Conservation (phyloP, 208 protist species). For the Wallacemonas collosoma region DNA sequence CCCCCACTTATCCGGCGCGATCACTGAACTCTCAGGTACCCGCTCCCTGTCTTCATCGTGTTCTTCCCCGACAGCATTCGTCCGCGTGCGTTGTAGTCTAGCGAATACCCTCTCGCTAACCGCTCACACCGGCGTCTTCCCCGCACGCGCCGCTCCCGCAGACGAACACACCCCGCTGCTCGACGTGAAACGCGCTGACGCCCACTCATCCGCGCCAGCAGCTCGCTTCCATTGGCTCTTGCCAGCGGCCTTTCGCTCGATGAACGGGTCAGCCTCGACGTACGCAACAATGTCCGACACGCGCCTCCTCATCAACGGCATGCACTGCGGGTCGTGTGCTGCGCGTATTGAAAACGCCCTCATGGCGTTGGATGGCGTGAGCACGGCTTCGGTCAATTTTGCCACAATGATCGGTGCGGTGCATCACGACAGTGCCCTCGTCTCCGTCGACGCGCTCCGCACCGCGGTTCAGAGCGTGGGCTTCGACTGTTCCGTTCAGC, state of each 20-base stretch:
- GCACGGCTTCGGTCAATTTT: conserved; percentile 72
- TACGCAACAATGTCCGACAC: conserved; percentile 19
- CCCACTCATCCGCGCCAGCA: not conserved
- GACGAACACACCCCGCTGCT: not conserved
- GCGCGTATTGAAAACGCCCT: conserved; percentile 79
- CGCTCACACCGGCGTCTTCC: no score
- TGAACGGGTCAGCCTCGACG: not conserved
- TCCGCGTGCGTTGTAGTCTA: no score
- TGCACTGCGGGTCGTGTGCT: conserved; percentile 94
- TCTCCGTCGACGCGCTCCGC: conserved; percentile 28
- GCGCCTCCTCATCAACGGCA: conserved; percentile 78
- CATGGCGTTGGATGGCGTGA: conserved; percentile 40
- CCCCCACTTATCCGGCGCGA: no score
- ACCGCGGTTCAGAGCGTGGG: conserved; percentile 31
- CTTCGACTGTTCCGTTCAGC: conserved; percentile 33
- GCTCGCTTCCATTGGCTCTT: no score
- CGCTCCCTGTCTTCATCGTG: no score
- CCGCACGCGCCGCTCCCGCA: not conserved
- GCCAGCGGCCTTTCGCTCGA: no score
- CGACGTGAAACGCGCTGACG: not conserved
- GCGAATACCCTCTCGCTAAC: no score
- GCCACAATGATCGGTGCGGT: conserved; percentile 58
- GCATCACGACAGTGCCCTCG: conserved; percentile 32
- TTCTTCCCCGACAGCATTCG: no score
- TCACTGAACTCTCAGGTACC: no score